Conservation (phyloP, 2,329 filamentous ascomycete species). For the Aspergillus piperis region DNA sequence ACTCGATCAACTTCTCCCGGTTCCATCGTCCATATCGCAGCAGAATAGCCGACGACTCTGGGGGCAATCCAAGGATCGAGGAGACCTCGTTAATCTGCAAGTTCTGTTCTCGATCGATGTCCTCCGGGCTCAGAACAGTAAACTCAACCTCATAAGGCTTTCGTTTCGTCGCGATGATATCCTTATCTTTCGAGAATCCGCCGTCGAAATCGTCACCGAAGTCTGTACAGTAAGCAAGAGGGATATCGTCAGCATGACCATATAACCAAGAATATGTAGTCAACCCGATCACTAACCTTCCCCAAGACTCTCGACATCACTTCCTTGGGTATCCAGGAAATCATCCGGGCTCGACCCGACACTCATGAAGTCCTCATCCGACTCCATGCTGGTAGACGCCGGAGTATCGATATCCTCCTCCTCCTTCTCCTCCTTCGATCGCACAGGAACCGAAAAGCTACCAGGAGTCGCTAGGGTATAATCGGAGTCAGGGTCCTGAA, state of each 20-base stretch:
- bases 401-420: conserved; percentile 44
- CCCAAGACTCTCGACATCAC: conserved; percentile 64
- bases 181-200: conserved; percentile 67
- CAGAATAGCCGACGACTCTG: conserved; percentile 87
- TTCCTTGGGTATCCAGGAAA: conserved; percentile 67
- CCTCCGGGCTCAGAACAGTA: conserved; percentile 74
- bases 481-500: conserved; percentile 14
- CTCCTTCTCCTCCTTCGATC: conserved; percentile 27
- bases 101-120: conserved; percentile 84
- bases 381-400: conserved; percentile 72
- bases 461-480: conserved; percentile 14
- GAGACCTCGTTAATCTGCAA: conserved; percentile 87
- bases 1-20: conserved; percentile 89
- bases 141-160: conserved; percentile 82
- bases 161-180: conserved; percentile 69
- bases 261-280: neutral
- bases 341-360: conserved; percentile 74
- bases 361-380: conserved; percentile 91
- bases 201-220: conserved; percentile 61
- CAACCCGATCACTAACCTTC: conserved; percentile 37
- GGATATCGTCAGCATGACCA: neutral
- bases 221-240: conserved; percentile 41
- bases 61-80: conserved; percentile 82
- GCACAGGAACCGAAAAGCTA: conserved; percentile 19
- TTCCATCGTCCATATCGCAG: conserved; percentile 92